phyloP scores from a whole-genome alignment of 1,284 basidiomycete genomes.

The Porodaedalea pini region DNA sequence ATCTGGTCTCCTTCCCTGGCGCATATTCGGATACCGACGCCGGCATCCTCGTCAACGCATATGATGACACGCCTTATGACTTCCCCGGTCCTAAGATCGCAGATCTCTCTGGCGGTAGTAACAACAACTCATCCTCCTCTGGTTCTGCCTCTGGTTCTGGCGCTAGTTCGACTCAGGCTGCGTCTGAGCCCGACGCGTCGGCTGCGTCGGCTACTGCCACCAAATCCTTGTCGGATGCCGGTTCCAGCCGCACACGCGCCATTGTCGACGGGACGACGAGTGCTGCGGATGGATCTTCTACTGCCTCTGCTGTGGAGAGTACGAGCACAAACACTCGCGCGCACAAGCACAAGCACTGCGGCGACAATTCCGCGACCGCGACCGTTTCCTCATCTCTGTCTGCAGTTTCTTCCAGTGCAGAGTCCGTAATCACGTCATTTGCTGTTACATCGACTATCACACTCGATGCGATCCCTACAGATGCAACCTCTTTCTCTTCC shows the following conservation, averaged over 20 bases:
- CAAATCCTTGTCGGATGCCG: neutral
- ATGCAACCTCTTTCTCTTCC: neutral
- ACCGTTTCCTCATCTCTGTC: neutral
- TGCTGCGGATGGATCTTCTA: neutral
- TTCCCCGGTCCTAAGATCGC: slow-evolving; percentile 13
- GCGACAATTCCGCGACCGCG: neutral
- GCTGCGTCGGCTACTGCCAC: neutral
- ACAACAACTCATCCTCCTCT: slow-evolving; percentile 1
- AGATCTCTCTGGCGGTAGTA: neutral
- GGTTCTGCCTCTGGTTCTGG: neutral
- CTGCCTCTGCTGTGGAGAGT: neutral
- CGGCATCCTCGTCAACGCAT: slow-evolving; percentile 52
- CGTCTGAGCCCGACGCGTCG: too few species aligned
- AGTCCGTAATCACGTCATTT: slow-evolving; percentile 9
- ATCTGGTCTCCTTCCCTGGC: slow-evolving; percentile 60
- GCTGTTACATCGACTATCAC: slow-evolving; percentile 1
- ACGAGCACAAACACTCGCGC: neutral
- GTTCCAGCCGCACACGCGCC: neutral
- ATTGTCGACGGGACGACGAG: neutral
- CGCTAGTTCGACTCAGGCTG: neutral
- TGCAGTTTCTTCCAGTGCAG: neutral
- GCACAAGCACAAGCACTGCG: too few species aligned
- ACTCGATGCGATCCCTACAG: neutral
- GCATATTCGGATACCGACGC: slow-evolving; percentile 59
- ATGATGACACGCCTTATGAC: slow-evolving; percentile 5